These are phyloP conservation scores for Fusarium pilosicola DNA, from an alignment of 2,329 filamentous ascomycete species.

Conservation along the genomic window DNA sequence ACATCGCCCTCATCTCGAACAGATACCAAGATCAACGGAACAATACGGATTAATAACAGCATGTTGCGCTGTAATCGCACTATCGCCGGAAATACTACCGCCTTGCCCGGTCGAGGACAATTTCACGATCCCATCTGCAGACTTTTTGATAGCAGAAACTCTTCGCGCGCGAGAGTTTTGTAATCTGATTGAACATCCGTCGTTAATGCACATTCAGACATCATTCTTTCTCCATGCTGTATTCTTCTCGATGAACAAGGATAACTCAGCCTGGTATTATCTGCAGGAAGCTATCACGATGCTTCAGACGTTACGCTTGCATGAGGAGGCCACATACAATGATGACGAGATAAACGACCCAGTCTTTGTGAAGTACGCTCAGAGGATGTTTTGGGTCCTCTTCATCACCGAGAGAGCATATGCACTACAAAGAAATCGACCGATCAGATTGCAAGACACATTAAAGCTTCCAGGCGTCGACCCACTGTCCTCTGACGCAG, in stretches of 20 bases:
- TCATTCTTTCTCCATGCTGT: conserved; percentile 49
- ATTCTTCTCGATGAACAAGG: conserved; percentile 46
- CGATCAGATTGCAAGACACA: conserved; percentile 40
- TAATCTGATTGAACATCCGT: conserved; percentile 41
- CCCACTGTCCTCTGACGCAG: conserved; percentile 25
- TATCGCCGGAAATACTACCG: conserved; percentile 43
- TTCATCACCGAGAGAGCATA: conserved; percentile 49
- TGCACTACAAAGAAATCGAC: conserved; percentile 46
- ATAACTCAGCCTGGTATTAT: conserved; percentile 50
- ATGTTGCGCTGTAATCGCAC: conserved; percentile 44
- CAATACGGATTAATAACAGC: conserved; percentile 44
- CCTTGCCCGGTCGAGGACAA: background rate
- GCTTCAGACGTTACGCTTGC: conserved; percentile 43
- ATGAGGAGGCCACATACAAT: conserved; percentile 44
- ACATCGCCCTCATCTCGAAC: conserved; percentile 34
- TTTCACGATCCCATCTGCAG: conserved; percentile 22
- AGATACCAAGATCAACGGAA: conserved; percentile 15
- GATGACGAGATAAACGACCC: background rate
- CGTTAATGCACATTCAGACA: conserved; percentile 44
- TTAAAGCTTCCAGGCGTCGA: conserved; percentile 38
- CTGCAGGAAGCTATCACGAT: conserved; percentile 45
- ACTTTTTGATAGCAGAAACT: conserved; percentile 45
- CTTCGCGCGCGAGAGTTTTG: conserved; percentile 40
- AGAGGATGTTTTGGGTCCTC: conserved; percentile 45
- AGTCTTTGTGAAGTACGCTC: conserved; percentile 24